Percentiles rank a stretch among this genome's conserved stretches.
Conservation (phyloP, 108 stramenopile genomes). For the Skeletonema grethae region DNA sequence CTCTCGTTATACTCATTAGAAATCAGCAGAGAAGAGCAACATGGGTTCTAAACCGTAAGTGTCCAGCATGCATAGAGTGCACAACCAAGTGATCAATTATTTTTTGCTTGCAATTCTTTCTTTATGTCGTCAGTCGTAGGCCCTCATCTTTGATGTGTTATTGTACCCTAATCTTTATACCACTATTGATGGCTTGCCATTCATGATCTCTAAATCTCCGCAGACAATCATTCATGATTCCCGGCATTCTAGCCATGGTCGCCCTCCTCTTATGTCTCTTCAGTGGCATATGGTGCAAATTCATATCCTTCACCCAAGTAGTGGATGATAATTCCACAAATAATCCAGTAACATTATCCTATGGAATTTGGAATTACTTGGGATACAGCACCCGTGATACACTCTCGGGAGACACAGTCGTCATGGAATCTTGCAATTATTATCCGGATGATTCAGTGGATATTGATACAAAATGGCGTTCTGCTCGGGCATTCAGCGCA, state of each 20-base stretch:
- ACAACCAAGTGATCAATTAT: too few species aligned
- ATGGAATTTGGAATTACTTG: conserved; percentile 21
- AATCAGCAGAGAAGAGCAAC: too few species aligned
- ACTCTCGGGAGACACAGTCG: conserved; percentile 25
- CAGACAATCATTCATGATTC: neutral
- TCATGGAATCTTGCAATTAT: conserved; percentile 22
- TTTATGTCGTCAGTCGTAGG: too few species aligned
- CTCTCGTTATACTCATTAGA: too few species aligned
- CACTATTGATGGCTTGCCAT: neutral
- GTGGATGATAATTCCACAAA: conserved; percentile 1
- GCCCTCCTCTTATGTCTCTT: conserved; percentile 33
- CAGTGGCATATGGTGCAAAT: conserved; percentile 38
- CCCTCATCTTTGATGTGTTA: too few species aligned
- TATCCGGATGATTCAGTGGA: conserved; percentile 20
- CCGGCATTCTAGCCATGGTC: conserved; percentile 28
- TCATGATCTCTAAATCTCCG: neutral
- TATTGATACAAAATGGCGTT: conserved; percentile 47
- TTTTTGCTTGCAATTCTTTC: too few species aligned
- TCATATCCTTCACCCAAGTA: conserved; percentile 26
- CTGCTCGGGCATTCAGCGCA: conserved; percentile 41
- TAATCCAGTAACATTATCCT: conserved; percentile 28
- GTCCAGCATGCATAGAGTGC: too few species aligned
- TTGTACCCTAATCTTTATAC: neutral
- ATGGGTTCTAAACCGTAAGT: too few species aligned
- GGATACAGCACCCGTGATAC: conserved; percentile 1